A percentile compares a stretch with the other conserved stretches of the same genome.
Conservation (phyloP, 305 asterid genomes). For the Fraxinus paxiana region DNA sequence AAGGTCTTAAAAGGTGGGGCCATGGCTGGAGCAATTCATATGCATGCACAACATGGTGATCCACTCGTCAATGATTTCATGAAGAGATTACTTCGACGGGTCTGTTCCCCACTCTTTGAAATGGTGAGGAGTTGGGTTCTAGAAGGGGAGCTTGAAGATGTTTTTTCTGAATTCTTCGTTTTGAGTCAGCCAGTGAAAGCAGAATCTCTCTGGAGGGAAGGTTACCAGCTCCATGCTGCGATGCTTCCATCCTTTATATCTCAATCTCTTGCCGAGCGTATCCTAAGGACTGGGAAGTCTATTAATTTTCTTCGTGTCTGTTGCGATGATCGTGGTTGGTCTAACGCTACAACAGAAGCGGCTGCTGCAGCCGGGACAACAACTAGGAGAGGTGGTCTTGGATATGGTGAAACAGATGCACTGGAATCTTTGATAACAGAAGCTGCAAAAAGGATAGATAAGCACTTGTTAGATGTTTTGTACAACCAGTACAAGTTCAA, state of each 20-base stretch:
- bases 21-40: constrained; percentile 98
- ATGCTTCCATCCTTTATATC: constrained; percentile 96
- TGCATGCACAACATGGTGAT: constrained; percentile 97
- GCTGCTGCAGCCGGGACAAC: constrained; percentile 94
- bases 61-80: constrained; percentile 89
- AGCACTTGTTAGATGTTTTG: constrained; percentile 82
- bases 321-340: constrained; percentile 96
- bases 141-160: constrained; percentile 98
- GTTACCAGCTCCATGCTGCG: constrained; percentile 73
- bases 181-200: constrained; percentile 90
- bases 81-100: constrained; percentile 82
- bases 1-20: constrained; percentile 94
- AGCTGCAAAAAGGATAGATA: constrained; percentile 94
- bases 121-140: constrained; percentile 99
- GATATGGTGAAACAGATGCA: constrained; percentile 96
- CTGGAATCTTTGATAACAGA: constrained; percentile 83
- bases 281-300: constrained; percentile 91
- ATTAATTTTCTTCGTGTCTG: constrained; percentile 94
- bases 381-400: constrained; percentile 78
- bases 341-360: constrained; percentile 84
- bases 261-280: constrained; percentile 81
- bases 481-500: constrained; percentile 73
- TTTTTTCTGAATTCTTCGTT: constrained; percentile 83
- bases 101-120: constrained; percentile 95
- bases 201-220: constrained; percentile 99